Evolutionary conservation across 2,329 filamentous ascomycete genomes (phyloP).

Genomic region (Chalaropsis ovoidea): DNA sequence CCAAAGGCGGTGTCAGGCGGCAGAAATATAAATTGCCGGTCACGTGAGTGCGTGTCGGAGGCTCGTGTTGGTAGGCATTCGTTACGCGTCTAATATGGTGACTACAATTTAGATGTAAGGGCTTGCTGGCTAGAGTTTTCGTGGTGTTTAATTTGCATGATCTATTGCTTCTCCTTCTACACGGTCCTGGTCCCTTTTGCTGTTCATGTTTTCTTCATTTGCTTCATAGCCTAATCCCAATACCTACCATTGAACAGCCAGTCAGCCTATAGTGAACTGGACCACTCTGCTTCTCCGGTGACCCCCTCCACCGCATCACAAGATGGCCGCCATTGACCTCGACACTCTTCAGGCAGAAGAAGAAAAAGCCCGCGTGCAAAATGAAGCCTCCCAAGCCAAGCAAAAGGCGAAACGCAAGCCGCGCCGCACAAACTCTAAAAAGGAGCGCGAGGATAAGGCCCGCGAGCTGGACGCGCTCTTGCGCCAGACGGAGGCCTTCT

Average conservation of each 20-base stretch:
- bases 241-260: not conserved
- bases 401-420: conserved; percentile 42
- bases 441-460: conserved; percentile 43
- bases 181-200: not conserved
- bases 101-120: not conserved
- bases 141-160: not conserved
- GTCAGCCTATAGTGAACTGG: not conserved
- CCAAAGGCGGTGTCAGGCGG: conserved; percentile 22
- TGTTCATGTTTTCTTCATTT: not conserved
- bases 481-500: conserved; percentile 50
- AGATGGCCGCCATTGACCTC: conserved; percentile 21
- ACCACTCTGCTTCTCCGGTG: not conserved
- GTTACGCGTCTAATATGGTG: not conserved
- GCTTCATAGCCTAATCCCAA: not conserved
- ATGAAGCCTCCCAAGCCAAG: conserved; percentile 38
- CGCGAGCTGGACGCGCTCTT: conserved; percentile 50
- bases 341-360: conserved; percentile 34
- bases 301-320: not conserved
- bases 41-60: conserved; percentile 21
- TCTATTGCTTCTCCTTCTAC: no score
- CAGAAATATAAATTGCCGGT: not conserved
- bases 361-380: conserved; percentile 32
- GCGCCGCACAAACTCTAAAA: conserved; percentile 42
- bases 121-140: not conserved
- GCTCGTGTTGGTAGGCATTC: not conserved